Conservation (phyloP, 768 basidiomycete species). For the Suillus weaverae region DNA sequence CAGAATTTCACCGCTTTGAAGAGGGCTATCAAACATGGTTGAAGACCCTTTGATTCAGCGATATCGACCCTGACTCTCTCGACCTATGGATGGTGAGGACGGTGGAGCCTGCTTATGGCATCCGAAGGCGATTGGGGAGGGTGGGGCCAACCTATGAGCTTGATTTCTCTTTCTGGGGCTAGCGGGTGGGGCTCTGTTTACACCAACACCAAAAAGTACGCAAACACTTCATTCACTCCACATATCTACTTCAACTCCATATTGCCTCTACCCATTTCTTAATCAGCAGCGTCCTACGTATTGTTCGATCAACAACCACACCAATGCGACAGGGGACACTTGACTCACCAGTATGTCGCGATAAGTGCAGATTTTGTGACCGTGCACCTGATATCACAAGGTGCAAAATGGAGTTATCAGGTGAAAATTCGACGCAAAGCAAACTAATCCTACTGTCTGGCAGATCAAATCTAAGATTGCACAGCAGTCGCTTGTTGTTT, state of each 20-base stretch:
- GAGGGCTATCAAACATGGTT: constrained; percentile 3
- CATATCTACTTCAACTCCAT: neutral
- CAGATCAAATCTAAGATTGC: no score
- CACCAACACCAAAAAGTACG: neutral
- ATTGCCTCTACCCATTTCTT: neutral
- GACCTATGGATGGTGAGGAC: constrained; percentile 1
- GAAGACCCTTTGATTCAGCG: neutral
- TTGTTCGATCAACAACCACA: neutral
- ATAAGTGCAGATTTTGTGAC: neutral
- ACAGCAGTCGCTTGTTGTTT: neutral
- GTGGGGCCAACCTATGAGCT: no score
- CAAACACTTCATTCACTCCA: neutral
- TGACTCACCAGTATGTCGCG: no score
- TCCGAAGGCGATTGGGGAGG: no score
- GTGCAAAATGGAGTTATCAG: neutral
- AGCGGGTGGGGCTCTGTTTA: neutral
- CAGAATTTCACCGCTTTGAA: constrained; percentile 2
- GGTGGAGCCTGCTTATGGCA: neutral
- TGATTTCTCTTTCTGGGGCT: no score
- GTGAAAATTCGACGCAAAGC: neutral
- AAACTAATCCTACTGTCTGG: neutral
- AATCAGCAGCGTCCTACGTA: neutral
- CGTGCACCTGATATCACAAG: neutral
- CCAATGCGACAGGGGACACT: no score
- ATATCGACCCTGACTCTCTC: neutral